A percentile compares a stretch with the other conserved stretches of the same genome.
Evolutionary conservation across 352 stramenopile species (phyloP).

Genomic region (Elongisporangium senticosum): DNA sequence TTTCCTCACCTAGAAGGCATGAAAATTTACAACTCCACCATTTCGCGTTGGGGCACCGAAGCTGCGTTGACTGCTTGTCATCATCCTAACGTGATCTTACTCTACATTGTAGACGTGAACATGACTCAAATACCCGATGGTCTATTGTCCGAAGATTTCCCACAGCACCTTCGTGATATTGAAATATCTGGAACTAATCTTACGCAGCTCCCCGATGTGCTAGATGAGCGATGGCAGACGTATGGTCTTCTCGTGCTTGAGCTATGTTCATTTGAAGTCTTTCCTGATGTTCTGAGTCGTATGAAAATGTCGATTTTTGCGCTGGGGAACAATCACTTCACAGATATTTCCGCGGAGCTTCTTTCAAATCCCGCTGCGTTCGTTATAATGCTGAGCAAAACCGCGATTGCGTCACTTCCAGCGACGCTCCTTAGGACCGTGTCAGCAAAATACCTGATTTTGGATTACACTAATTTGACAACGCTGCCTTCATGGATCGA

Average conservation of each 20-base stretch:
- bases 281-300: conserved; percentile 16
- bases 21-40: conserved; percentile 36
- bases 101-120: conserved; percentile 21
- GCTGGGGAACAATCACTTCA: too few species aligned
- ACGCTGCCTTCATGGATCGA: too few species aligned
- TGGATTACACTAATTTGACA: too few species aligned
- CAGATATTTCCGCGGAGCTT: too few species aligned
- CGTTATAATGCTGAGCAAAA: too few species aligned
- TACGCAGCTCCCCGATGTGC: conserved; percentile 17
- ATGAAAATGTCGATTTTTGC: conserved; percentile 5
- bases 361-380: too few species aligned
- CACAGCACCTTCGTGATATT: conserved; percentile 16
- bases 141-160: conserved; percentile 27
- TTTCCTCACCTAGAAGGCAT: conserved; percentile 21
- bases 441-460: too few species aligned
- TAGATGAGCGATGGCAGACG: conserved; percentile 24
- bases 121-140: conserved; percentile 26
- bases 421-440: too few species aligned
- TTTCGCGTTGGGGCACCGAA: conserved; percentile 15
- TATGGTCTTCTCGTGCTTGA: conserved; percentile 17
- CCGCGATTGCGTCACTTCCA: too few species aligned
- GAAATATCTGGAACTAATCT: conserved; percentile 30
- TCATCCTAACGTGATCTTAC: conserved; percentile 16
- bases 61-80: conserved; percentile 16
- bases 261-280: conserved; percentile 8